These are phyloP conservation scores for Extremus antarcticus DNA, from an alignment of 495 filamentous ascomycete species.

Conservation along the genomic window DNA sequence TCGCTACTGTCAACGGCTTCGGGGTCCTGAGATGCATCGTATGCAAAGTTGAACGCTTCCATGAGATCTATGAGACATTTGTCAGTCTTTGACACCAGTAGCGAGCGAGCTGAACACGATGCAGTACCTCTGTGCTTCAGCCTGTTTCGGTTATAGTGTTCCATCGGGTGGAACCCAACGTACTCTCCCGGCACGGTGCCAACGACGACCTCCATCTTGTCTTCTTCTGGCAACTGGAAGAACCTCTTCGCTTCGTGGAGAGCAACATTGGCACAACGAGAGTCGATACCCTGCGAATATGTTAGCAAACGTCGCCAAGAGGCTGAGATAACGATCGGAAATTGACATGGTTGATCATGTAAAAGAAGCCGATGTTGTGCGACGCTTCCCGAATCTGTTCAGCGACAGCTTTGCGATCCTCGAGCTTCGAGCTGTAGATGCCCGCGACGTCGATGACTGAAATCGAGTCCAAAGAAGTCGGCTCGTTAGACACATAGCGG, in stretches of 20 bases:
- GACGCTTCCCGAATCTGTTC: conserved; percentile 1
- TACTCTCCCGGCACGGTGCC: conserved; percentile 27
- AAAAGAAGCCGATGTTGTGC: conserved; percentile 7
- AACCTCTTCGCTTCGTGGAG: conserved; percentile 35
- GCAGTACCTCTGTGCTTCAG: conserved; percentile 11
- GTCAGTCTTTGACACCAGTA: neutral
- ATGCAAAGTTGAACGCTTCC: conserved; percentile 36
- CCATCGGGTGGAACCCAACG: conserved; percentile 21
- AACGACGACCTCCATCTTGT: conserved; percentile 37
- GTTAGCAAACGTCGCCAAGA: neutral
- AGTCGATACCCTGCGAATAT: conserved; percentile 27
- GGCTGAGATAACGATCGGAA: neutral
- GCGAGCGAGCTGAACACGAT: neutral
- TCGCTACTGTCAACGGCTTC: conserved; percentile 17
- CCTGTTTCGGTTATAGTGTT: conserved; percentile 31
- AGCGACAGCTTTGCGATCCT: conserved; percentile 7
- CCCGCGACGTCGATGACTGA: conserved; percentile 2
- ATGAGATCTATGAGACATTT: conserved; percentile 16
- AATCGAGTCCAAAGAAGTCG: neutral
- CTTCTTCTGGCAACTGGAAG: conserved; percentile 38
- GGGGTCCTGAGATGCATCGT: conserved; percentile 29
- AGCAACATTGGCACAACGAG: conserved; percentile 28
- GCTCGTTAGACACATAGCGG: neutral
- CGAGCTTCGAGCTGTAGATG: neutral
- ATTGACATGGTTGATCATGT: conserved; percentile 6